Base-by-base conservation (phyloP, 1,284 basidiomycete species). In the Cutaneotrichosporon sp. region DNA sequence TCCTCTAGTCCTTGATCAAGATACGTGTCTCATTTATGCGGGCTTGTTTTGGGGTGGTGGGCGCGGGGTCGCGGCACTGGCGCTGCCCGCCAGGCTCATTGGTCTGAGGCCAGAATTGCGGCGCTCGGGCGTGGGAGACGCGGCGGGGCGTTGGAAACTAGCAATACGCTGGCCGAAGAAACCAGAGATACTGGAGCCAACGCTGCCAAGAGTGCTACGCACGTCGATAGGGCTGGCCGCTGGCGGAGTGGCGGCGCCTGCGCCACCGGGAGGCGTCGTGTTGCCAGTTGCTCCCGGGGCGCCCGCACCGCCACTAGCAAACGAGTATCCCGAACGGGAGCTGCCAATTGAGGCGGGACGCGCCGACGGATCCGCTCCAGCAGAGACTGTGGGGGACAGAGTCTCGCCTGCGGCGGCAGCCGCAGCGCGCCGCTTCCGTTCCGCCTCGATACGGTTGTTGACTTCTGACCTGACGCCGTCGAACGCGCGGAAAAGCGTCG, bases 401-500 rank as follows among this genome's bases (percentile, higher is more conserved):
- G 18, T 40, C 37, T 39, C 36, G 4, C n/a, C 14, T 17, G 26
- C 45, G 8, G 52, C 53, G 13, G 49, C 38, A 4, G 52, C 44
- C 0, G 51, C 49, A 1, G 58, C 58, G 8, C 59, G 59, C 7
- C 59, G 52, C n/a, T 38, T 43, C 7, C 54, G 46, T 41, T 55
- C 54, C 4, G 54, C 66, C 49, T 64, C 61, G 4, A 77, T 47
- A 4, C 73, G 56, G 2, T 50, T 54, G 5, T 65, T 61, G 5
- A 76, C 64, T 47, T 75, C 72, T 21, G 57, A 62, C n/a, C 84
- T 80, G 15, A 92, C 86, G 30, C 88, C 88, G 66, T 89, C 88
- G 18, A 92, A 84, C 0, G 89, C 89, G 59, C 85, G 88, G 76
- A 92, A 85, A 61, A 96, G 84, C 55, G 81, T 84, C n/a, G 86